Base-by-base conservation (phyloP, 2,329 filamentous ascomycete genomes). In the Cytospora schulzeri region DNA sequence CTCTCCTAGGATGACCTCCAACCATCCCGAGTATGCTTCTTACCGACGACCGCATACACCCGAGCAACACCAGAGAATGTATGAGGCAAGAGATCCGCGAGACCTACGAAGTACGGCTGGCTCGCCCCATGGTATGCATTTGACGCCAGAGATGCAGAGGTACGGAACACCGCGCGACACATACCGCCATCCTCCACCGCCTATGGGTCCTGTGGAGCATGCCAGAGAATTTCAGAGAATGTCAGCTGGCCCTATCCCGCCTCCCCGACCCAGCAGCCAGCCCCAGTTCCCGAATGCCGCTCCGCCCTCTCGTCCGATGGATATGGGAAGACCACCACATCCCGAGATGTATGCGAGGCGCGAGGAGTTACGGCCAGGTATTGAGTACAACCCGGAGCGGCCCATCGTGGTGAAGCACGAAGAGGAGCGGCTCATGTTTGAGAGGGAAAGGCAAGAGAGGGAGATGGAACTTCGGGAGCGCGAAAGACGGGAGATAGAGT, bases 41-140 rank as follows among this genome's bases (percentile, higher is more conserved):
- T 89, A 85, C 73, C 83, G 88, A 67, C 82, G 89, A 66, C 90
- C 90, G 2, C 87, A 91, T 64, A 92, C 90, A 0, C 90, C 90
- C n/a, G 90, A 92, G 53, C 65, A 66, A 48, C 87, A 88, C 66
- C 80, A 83, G 55, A 82, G 85, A 70, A 78, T 79, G 62, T 85
- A 86, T 76, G 80, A 87, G 64, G 56, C 72, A 62, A 70, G 78
- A 69, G 74, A 76, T 69, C 73, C 72, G 68, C 65, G 69, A 14
- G 73, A 62, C 22, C 11, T 62, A 22, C 54, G 76, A 28, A 76
- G 76, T 67, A 72, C 77, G 3, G 79, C 78, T 19, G 79, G 78
- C 5, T 85, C 84, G 17, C 83, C 83, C 7, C 77, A 82, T 69
- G 78, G 77, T 61, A 74, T 79, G 48, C 85, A 84, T 68, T 79